Base-by-base conservation (phyloP, 768 basidiomycete genomes). In the Porphyrellus cyaneotinctus region DNA sequence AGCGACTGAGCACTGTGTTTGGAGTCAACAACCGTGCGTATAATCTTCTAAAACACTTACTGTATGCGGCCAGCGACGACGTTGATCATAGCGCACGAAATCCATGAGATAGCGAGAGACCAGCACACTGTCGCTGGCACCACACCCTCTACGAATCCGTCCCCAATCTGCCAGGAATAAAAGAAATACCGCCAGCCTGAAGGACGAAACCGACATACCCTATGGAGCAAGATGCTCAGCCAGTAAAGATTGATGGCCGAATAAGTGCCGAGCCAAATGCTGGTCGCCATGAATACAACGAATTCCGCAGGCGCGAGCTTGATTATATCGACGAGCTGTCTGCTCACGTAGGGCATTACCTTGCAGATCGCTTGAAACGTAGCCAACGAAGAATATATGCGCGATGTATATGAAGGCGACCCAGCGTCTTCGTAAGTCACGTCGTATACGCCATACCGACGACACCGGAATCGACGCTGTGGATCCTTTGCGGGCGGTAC, bases 191-290 rank as follows among this genome's bases (percentile, higher is more conserved):
- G 20, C 18, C 11, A 20, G 51, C 31, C 2, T 12, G 10, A 24
- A 31, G 6, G 12, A 18, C 15, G 48, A 47, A 22, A 49, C 24
- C 2, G 28, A 51, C 54, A 26, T 54, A 64, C 61, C 51, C 26
- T 54, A 20, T 68, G 60, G 33, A 76, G 54, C 23, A 75, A 57
- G 32, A 62, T 24, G 30, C 68, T 66, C 2, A 70, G 61, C 24
- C 73, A 58, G 47, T 67, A 73, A 12, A 77, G 59, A 6, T 71
- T 68, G 13, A 75, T 43, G 2, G 71, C 72, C 2, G 70, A 62
- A n/a, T 68, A 59, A 15, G 69, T 28, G 31, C 70, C 58, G 15
- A 53, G 37, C 72, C 73, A 72, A 7, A 70, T 11, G 18, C 58
- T 59, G 15, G 63, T 67, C 4, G 66, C 33, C 32, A 72, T 50